Percentiles rank a stretch among this genome's conserved stretches.
Conservation (phyloP, 441 rosid species). For the Geranium incanum region DNA sequence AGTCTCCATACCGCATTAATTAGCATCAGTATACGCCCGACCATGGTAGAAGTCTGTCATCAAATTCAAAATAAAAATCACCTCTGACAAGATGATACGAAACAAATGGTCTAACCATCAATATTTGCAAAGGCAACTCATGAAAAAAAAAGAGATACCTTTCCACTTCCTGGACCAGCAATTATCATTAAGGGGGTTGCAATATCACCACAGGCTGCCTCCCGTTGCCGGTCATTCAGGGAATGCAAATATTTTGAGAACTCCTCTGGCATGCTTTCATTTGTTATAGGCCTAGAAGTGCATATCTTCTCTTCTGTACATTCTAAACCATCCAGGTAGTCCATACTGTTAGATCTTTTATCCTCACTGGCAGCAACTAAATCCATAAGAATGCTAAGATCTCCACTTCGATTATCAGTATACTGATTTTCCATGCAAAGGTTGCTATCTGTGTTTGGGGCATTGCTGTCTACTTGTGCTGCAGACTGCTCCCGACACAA, state of each 20-base stretch:
- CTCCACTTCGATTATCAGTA: slow-evolving; percentile 21
- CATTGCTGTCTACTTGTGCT: slow-evolving; percentile 27
- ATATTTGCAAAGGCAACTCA: slow-evolving; percentile 11
- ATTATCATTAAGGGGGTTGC: slow-evolving; percentile 78
- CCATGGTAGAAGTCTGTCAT: slow-evolving; percentile 89
- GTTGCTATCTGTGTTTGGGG: slow-evolving; percentile 19
- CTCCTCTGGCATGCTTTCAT: slow-evolving; percentile 47
- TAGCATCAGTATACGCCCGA: slow-evolving; percentile 77
- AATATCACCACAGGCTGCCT: slow-evolving; percentile 76
- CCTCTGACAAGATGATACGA: slow-evolving; percentile 15
- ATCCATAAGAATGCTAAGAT: slow-evolving; percentile 15
- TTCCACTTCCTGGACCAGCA: slow-evolving; percentile 98
- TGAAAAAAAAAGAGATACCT: slow-evolving; percentile 30
- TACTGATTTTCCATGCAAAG: slow-evolving; percentile 20
- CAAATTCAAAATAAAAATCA: slow-evolving; percentile 19
- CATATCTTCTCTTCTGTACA: slow-evolving; percentile 23
- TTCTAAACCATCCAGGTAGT: slow-evolving; percentile 18
- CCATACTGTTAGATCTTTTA: background rate
- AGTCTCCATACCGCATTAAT: slow-evolving; percentile 54
- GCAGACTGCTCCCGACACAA: slow-evolving; percentile 49
- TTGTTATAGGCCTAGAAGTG: slow-evolving; percentile 23
- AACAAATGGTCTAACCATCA: slow-evolving; percentile 14
- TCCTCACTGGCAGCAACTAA: background rate
- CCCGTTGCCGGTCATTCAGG: slow-evolving; percentile 72
- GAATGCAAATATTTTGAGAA: slow-evolving; percentile 54